Percentiles rank a stretch among this genome's conserved stretches.
These are phyloP conservation scores for Sophora flavescens DNA, from an alignment of 306 rosid species.

Conservation along the genomic window DNA sequence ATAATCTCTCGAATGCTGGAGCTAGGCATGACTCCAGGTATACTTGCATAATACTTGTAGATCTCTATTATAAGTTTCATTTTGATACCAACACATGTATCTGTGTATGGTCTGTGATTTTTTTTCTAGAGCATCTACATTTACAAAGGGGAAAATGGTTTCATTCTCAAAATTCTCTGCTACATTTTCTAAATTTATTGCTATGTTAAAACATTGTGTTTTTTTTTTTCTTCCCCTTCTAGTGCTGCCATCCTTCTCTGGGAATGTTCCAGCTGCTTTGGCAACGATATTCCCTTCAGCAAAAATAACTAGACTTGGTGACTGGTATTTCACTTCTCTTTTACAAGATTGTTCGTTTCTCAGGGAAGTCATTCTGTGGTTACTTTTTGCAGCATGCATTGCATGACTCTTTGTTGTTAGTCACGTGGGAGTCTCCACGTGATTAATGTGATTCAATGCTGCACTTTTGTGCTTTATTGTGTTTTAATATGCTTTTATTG, in stretches of 20 bases:
- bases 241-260: slow-evolving; percentile 96
- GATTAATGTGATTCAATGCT: no score
- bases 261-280: slow-evolving; percentile 90
- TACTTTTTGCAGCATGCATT: slow-evolving; percentile 2
- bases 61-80: slow-evolving; percentile 18
- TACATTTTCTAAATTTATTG: slow-evolving; percentile 27
- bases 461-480: no score
- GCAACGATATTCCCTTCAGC: slow-evolving; percentile 77
- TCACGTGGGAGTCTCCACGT: no score
- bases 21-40: slow-evolving; percentile 99
- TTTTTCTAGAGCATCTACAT: slow-evolving; percentile 29
- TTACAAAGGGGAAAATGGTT: slow-evolving; percentile 25
- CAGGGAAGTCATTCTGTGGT: slow-evolving; percentile 28
- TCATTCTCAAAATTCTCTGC: slow-evolving; percentile 23
- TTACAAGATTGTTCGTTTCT: slow-evolving; percentile 31
- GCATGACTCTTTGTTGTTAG: neutral
- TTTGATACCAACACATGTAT: slow-evolving; percentile 7
- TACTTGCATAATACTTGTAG: slow-evolving; percentile 1
- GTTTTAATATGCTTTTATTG: no score
- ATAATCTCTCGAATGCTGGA: slow-evolving; percentile 84
- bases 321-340: slow-evolving; percentile 66
- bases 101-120: slow-evolving; percentile 14
- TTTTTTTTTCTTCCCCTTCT: slow-evolving; percentile 51
- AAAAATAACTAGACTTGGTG: slow-evolving; percentile 90
- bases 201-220: slow-evolving; percentile 24